Percentiles rank a stretch among this genome's conserved stretches.
Conservation (phyloP, 306 rosid species). For the Carpinus viminea region DNA sequence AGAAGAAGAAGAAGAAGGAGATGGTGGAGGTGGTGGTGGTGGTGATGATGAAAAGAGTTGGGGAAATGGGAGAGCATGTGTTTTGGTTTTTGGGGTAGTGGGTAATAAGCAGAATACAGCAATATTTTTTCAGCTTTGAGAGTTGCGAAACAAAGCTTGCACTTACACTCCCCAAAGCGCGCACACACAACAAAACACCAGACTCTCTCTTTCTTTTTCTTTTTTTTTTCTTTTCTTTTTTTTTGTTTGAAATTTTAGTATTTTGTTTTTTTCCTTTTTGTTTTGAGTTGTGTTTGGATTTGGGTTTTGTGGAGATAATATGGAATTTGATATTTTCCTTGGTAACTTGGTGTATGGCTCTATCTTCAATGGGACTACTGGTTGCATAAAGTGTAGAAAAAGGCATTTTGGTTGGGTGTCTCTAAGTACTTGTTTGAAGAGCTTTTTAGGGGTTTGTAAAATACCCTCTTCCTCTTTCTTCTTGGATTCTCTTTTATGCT, state of each 20-base stretch:
- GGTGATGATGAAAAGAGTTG: slow-evolving; percentile 40
- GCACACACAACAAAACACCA: slow-evolving; percentile 32
- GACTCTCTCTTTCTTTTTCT: slow-evolving; percentile 22
- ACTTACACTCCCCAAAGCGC: slow-evolving; percentile 62
- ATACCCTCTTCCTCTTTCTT: slow-evolving; percentile 26
- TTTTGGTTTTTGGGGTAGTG: slow-evolving; percentile 51
- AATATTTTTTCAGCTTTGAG: slow-evolving; percentile 59
- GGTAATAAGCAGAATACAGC: slow-evolving; percentile 35
- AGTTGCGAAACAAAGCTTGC: slow-evolving; percentile 50
- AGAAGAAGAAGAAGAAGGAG: slow-evolving; percentile 9
- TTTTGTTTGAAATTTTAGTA: background rate
- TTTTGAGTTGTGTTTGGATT: slow-evolving; percentile 43
- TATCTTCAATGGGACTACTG: slow-evolving; percentile 45
- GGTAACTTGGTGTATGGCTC: slow-evolving; percentile 37
- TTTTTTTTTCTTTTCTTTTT: slow-evolving; percentile 18
- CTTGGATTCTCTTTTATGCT: slow-evolving; percentile 30
- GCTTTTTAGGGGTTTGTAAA: slow-evolving; percentile 33
- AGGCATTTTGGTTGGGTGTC: slow-evolving; percentile 63
- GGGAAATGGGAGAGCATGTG: slow-evolving; percentile 66
- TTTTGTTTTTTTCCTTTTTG: slow-evolving; percentile 44
- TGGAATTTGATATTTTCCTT: slow-evolving; percentile 30
- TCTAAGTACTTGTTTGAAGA: slow-evolving; percentile 37
- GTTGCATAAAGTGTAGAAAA: slow-evolving; percentile 44
- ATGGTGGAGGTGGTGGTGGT: slow-evolving; percentile 30
- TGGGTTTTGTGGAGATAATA: slow-evolving; percentile 19